Evolutionary conservation across 345 rosid species (phyloP).

Genomic region (Boechera retrofracta): DNA sequence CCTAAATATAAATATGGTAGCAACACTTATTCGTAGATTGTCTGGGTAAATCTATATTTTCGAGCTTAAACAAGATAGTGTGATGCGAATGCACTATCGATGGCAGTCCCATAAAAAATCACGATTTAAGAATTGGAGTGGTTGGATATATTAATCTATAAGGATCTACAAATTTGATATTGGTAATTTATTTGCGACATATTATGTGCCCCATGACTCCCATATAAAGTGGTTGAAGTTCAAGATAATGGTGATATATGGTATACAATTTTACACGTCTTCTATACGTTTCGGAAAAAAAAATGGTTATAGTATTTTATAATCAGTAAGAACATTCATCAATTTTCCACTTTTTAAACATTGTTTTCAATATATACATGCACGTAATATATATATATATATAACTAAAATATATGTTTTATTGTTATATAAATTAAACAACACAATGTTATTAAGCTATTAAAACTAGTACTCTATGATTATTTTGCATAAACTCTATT

Average conservation of each 20-base stretch:
- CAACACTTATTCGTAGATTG: background rate
- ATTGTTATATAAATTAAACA: background rate
- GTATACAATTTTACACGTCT: too few species aligned
- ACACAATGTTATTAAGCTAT: background rate
- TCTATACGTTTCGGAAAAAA: background rate
- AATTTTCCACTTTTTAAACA: too few species aligned
- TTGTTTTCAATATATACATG: background rate
- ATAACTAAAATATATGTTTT: background rate
- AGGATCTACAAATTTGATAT: background rate
- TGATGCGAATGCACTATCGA: background rate
- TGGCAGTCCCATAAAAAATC: background rate
- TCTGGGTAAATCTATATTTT: background rate
- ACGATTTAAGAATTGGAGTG: background rate
- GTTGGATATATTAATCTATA: background rate
- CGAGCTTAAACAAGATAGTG: background rate
- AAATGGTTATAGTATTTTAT: too few species aligned
- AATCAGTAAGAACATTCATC: background rate
- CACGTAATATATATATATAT: background rate
- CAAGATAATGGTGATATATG: too few species aligned
- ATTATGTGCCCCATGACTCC: background rate
- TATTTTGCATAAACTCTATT: background rate
- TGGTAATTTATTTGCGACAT: background rate
- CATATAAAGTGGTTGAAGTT: background rate
- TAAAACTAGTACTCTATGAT: background rate
- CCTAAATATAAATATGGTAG: background rate